phyloP scores from a whole-genome alignment of 768 basidiomycete genomes.

The Naganishia onofrii region DNA sequence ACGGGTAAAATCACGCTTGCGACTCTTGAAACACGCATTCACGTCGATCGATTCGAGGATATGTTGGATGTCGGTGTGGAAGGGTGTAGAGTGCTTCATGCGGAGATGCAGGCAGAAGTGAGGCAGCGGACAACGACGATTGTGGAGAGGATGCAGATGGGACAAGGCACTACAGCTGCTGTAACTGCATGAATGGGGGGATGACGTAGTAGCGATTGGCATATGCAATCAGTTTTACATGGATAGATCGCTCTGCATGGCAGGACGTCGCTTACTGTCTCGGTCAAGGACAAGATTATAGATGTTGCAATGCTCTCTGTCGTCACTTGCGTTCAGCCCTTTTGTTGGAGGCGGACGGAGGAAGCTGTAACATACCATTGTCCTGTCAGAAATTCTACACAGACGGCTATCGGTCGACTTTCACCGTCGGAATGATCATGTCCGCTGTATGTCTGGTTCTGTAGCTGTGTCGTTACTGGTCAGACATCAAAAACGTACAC shows the following conservation, averaged over 20 bases:
- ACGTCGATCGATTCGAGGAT: conserved; percentile 87
- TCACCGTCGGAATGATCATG: too few relatives aligned
- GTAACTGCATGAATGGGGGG: not conserved
- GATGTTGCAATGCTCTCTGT: too few relatives aligned
- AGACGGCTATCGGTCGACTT: too few relatives aligned
- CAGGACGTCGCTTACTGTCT: too few relatives aligned
- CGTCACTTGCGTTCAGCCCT: too few relatives aligned
- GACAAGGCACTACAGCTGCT: conserved; percentile 14
- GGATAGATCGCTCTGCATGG: too few relatives aligned
- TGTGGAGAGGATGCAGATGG: conserved; percentile 62
- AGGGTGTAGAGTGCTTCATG: conserved; percentile 71
- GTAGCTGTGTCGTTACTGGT: not conserved
- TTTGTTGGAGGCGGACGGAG: too few relatives aligned
- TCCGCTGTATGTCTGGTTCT: too few relatives aligned
- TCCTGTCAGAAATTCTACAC: too few relatives aligned
- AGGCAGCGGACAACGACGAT: conserved; percentile 63
- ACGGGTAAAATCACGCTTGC: conserved; percentile 81
- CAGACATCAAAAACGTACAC: not conserved
- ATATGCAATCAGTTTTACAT: not conserved
- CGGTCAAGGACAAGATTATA: too few relatives aligned
- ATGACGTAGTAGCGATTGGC: not conserved
- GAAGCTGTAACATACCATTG: too few relatives aligned
- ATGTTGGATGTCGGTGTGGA: conserved; percentile 75
- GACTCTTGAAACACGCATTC: conserved; percentile 89
- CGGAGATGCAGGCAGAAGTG: conserved; percentile 77